phyloP scores from a whole-genome alignment of 2,329 filamentous ascomycete genomes.

The Chaetomium strumarium region DNA sequence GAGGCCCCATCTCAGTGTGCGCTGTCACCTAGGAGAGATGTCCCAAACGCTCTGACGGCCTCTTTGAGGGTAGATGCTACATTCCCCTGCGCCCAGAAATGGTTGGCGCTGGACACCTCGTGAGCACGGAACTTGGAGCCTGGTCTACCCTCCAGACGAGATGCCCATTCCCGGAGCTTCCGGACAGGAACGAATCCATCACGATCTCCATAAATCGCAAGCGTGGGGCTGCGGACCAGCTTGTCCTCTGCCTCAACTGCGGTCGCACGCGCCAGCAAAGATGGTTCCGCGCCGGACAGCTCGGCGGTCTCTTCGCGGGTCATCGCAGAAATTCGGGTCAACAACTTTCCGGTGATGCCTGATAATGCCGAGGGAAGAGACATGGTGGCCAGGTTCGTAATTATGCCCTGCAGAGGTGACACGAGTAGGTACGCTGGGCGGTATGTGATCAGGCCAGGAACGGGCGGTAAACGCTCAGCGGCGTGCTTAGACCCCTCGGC shows the following conservation, averaged over 20 bases:
- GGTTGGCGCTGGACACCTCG: constrained; percentile 44
- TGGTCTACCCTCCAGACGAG: constrained; percentile 39
- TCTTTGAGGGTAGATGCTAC: constrained; percentile 31
- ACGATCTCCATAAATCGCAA: constrained; percentile 41
- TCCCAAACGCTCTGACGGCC: constrained; percentile 29
- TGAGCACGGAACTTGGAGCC: constrained; percentile 37
- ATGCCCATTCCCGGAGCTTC: constrained; percentile 26
- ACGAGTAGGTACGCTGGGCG: constrained; percentile 56
- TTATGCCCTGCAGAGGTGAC: constrained; percentile 58
- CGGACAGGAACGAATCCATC: constrained; percentile 23
- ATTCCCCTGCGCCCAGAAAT: constrained; percentile 49
- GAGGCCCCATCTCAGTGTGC: neutral
- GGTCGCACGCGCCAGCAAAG: neutral
- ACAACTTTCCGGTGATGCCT: constrained; percentile 21
- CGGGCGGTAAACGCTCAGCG: constrained; percentile 23
- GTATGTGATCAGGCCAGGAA: constrained; percentile 34
- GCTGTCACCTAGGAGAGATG: constrained; percentile 19
- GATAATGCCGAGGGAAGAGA: constrained; percentile 38
- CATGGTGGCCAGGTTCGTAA: constrained; percentile 58
- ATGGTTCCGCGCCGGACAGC: constrained; percentile 9
- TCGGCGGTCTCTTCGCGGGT: constrained; percentile 3
- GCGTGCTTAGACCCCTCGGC: neutral
- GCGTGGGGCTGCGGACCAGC: constrained; percentile 51
- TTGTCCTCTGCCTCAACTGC: constrained; percentile 44
- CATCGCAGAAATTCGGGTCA: constrained; percentile 14